Evolutionary conservation across 805 yeast species (phyloP), one percentile per base, ranked within the genome.

Genomic region (Sugiyamaella americana): DNA sequence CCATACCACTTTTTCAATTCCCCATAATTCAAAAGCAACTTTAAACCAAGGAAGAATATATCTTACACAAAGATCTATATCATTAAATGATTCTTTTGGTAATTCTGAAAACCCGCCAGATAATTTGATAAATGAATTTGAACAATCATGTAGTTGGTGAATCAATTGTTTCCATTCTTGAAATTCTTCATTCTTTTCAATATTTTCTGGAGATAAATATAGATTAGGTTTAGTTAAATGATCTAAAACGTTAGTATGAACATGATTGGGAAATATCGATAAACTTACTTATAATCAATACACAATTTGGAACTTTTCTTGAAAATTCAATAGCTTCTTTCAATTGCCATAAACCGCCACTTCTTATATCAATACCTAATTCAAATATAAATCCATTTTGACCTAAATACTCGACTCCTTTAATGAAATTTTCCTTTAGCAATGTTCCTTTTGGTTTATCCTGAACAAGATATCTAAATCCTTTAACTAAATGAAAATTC

Each of bases 171-270:
- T 40, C 51, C 51, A 48, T 3, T 58, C 18, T 49, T 48, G 13
- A 21, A 46, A 54, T 30, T 35, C 37, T 13, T 41, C 45, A 34
- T 19, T 22, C n/a, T 22, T 19, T 20, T 34, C 41, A 3, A 47
- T 22, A 2, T n/a, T 21, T 3, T 40, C 34, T 3, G 41, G 19
- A 2, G 42, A 57, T 54, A 11, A 46, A 39, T 11, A 43, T 11
- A 66, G 56, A 41, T 64, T 60, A 1, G 78, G 75, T 53, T 73
- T 73, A 2, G 69, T 61, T 47, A 72, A 55, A 57, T 73, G 78
- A 51, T 73, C 47, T 47, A 5, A 8, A 26, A 13, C n/a, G 40
- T 40, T 36, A 38, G 47, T 4, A 18, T 17, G 5, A 23, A 16
- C 42, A 21, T 11, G 35, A 11, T 10, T 8, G 11, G 20, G 5